phyloP scores from a whole-genome alignment of 2,329 filamentous ascomycete species.

The Diaporthe helianthi region DNA sequence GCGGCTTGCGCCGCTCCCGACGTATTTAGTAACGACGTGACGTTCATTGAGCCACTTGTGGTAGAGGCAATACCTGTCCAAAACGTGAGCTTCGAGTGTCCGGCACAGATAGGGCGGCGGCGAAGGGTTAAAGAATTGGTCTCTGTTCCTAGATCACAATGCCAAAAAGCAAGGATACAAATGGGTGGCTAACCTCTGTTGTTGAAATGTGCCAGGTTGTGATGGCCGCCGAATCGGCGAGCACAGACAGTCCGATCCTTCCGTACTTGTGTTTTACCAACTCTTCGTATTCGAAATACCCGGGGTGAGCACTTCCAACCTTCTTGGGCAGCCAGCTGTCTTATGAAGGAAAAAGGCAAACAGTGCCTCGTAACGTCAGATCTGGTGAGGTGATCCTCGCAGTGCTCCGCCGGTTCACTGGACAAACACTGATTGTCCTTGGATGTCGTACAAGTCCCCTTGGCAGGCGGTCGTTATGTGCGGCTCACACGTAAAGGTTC shows the following conservation, averaged over 20 bases:
- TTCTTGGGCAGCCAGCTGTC: constrained; percentile 35
- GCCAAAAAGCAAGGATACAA: background rate
- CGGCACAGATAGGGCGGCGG: background rate
- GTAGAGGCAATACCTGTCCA: constrained; percentile 9
- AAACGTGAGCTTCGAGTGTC: constrained; percentile 6
- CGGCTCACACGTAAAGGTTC: background rate
- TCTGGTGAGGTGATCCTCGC: background rate
- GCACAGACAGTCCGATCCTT: constrained; percentile 1
- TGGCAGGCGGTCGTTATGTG: constrained; percentile 7
- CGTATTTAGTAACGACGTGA: constrained; percentile 50
- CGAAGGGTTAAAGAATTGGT: background rate
- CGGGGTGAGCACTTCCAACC: background rate
- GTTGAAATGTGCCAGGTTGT: background rate
- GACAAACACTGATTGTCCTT: constrained; percentile 27
- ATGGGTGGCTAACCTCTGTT: constrained; percentile 19
- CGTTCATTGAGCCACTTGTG: constrained; percentile 44
- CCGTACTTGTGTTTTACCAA: background rate
- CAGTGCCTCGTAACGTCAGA: constrained; percentile 18
- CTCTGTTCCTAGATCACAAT: background rate
- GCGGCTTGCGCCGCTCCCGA: constrained; percentile 40
- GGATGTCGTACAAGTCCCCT: constrained; percentile 29
- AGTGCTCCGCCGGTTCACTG: background rate
- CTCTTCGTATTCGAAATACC: background rate
- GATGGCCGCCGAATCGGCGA: background rate
- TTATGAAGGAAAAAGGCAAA: constrained; percentile 32